A percentile compares a stretch with the other conserved stretches of the same genome.
Evolutionary conservation across 1,284 basidiomycete genomes (phyloP).

Genomic region (Thecaphora thlaspeos): DNA sequence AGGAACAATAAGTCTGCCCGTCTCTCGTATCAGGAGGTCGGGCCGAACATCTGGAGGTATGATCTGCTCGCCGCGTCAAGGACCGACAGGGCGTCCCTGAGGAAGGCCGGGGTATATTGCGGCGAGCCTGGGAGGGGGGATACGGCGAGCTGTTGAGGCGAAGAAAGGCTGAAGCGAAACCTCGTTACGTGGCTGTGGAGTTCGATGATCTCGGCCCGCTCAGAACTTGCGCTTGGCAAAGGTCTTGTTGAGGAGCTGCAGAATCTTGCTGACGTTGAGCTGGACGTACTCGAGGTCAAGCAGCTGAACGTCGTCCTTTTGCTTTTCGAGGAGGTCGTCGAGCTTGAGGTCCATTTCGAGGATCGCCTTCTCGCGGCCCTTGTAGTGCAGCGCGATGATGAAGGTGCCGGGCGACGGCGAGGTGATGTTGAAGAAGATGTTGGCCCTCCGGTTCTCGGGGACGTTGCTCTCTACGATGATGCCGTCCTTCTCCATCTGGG

Average conservation of each 20-base stretch:
- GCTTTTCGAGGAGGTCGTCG: conserved; percentile 94
- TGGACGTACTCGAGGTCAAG: conserved; percentile 97
- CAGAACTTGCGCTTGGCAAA: conserved; percentile 41
- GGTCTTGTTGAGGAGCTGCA: conserved; percentile 66
- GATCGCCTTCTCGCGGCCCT: conserved; percentile 97
- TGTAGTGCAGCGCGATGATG: conserved; percentile 97
- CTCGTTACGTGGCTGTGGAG: too few relatives aligned
- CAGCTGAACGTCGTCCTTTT: conserved; percentile 95
- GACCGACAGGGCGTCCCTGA: too few relatives aligned
- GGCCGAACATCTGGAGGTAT: too few relatives aligned
- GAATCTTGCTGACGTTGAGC: conserved; percentile 90
- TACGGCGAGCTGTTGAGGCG: too few relatives aligned
- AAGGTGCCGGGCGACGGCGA: conserved; percentile 97
- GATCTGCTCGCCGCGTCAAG: too few relatives aligned
- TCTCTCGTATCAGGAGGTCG: too few relatives aligned
- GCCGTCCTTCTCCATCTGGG: conserved; percentile 98
- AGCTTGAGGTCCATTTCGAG: conserved; percentile 99
- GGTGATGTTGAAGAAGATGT: conserved; percentile 98
- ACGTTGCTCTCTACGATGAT: conserved; percentile 98
- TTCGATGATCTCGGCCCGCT: too few relatives aligned
- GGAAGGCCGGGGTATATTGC: conserved; percentile 6
- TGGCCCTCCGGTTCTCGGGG: conserved; percentile 86
- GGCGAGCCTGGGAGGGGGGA: conserved; percentile 2
- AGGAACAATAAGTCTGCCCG: too few relatives aligned
- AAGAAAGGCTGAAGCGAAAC: not conserved